Evolutionary conservation across 495 filamentous ascomycete species (phyloP), one percentile per base, ranked within the genome.

Genomic region (Penicillium argentinense): DNA sequence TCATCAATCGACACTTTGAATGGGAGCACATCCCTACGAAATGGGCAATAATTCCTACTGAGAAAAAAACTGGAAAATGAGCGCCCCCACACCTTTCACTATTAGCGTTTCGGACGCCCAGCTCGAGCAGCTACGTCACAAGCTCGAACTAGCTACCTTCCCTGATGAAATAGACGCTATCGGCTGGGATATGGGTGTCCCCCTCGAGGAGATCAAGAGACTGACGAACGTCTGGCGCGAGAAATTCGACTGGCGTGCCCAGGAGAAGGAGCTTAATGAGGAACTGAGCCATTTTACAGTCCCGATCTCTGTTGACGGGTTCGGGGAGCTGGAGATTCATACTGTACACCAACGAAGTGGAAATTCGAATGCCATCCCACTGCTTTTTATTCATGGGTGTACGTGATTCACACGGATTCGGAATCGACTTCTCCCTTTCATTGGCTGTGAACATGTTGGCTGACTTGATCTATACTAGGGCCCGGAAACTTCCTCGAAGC

Each of bases 401-500:
- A 69, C 47, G 32, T 21, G 34, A 27, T 30, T n/a, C n/a, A n/a
- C n/a, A n/a, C n/a, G n/a, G n/a, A n/a, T n/a, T n/a, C n/a, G n/a
- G n/a, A n/a, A 18, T 18, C 33, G 4, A 8, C 16, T 12, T 25
- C 40, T 17, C 17, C 18, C 21, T 19, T 37, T 26, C n/a, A n/a
- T n/a, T n/a, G n/a, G n/a, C 26, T 12, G 24, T 48, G 33, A 12
- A 38, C n/a, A 19, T 28, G 4, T 21, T 45, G n/a, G 47, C 26
- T 28, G 4, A 24, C 17, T n/a, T 5, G 19, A 25, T 28, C 9
- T 11, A 26, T 14, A 39, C 11, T 46, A 82, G 78, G 87, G 71
- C 87, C 87, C 7, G 80, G 89, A 9, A 81, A 77, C 33, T 88
- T 84, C 57, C 64, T 89, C 32, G 84, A 86, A 56, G 82, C 80